Conservation (phyloP, 495 filamentous ascomycete species). For the Hypoxylon cercidicola region DNA sequence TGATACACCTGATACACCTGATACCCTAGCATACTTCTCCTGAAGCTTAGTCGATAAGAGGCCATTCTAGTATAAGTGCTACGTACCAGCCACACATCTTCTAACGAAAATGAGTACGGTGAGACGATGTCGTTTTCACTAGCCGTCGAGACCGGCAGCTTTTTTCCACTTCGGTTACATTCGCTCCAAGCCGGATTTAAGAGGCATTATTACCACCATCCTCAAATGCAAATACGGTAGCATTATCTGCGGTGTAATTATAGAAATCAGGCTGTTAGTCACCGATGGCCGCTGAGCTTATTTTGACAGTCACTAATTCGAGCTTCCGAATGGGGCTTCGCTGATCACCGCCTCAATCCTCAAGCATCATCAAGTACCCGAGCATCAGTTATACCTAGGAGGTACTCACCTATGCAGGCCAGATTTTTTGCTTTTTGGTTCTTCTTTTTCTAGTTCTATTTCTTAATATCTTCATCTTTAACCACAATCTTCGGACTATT, state of each 20-base stretch:
- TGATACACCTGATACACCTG: no score
- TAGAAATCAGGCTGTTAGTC: neutral
- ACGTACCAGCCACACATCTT: no score
- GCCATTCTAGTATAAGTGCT: no score
- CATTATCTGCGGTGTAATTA: neutral
- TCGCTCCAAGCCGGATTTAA: no score
- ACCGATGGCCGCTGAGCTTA: constrained; percentile 18
- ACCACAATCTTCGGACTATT: neutral
- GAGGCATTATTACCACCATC: no score
- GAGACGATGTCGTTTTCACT: constrained; percentile 26
- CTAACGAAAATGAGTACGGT: no score
- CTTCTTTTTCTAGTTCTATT: neutral
- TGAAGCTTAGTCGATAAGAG: no score
- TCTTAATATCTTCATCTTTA: neutral
- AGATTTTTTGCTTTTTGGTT: neutral
- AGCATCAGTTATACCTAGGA: no score
- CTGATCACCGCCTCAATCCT: neutral
- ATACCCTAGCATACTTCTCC: no score
- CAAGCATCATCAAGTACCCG: neutral
- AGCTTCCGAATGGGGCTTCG: neutral
- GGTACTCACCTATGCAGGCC: no score
- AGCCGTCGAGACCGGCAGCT: constrained; percentile 1
- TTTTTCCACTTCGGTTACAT: constrained; percentile 7
- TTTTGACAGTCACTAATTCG: constrained; percentile 23
- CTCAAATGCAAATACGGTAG: neutral